A percentile compares a stretch with the other conserved stretches of the same genome.
phyloP scores from a whole-genome alignment of 2,329 filamentous ascomycete genomes.

The Colletotrichum tamarilloi region DNA sequence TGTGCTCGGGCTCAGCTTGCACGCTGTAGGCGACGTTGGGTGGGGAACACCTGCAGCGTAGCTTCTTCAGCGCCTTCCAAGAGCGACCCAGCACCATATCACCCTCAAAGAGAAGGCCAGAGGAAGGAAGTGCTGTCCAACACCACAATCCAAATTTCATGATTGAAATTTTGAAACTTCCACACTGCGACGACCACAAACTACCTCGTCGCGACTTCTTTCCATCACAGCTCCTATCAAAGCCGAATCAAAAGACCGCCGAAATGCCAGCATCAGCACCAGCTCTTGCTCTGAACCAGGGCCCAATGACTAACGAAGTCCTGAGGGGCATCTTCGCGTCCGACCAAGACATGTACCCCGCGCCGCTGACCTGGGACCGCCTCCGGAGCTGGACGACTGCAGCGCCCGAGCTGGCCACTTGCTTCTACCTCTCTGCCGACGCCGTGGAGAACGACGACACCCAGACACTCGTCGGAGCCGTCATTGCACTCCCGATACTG shows the following conservation, averaged over 20 bases:
- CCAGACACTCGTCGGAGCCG: slow-evolving; percentile 38
- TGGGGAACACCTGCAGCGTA: slow-evolving; percentile 1
- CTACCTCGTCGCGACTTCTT: background rate
- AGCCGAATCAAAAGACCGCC: background rate
- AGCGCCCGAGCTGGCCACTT: slow-evolving; percentile 42
- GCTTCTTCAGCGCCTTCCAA: background rate
- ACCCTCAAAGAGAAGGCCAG: background rate
- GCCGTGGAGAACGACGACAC: background rate
- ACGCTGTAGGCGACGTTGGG: background rate
- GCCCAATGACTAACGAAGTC: slow-evolving; percentile 34
- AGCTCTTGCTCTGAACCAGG: background rate
- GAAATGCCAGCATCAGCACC: background rate
- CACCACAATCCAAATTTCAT: background rate
- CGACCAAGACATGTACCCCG: slow-evolving; percentile 49
- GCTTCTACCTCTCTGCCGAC: slow-evolving; percentile 35
- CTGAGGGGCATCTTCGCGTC: slow-evolving; percentile 41
- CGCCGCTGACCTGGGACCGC: slow-evolving; percentile 43
- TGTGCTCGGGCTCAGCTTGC: background rate
- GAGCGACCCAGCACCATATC: background rate
- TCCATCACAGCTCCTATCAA: background rate
- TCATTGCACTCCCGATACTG: slow-evolving; percentile 45
- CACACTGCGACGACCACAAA: background rate
- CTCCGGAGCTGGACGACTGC: slow-evolving; percentile 43
- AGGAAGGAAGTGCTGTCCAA: background rate
- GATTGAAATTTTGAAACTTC: background rate